Percentiles rank a stretch among this genome's conserved stretches.
Evolutionary conservation across 2,329 filamentous ascomycete genomes (phyloP).

Genomic region (Alternaria longipes): DNA sequence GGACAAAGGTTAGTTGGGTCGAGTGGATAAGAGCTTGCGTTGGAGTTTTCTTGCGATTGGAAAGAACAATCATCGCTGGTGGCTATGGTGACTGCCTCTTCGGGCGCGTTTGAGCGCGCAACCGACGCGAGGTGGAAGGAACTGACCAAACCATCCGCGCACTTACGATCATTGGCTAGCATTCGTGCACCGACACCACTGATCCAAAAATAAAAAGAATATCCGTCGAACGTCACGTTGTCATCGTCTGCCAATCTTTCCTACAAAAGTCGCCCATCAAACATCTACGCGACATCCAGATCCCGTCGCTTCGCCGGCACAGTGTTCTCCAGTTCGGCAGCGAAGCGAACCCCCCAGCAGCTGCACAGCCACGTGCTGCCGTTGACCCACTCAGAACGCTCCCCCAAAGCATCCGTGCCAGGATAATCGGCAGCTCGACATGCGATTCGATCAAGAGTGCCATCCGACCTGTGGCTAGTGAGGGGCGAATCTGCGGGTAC

Average conservation of each 20-base stretch:
- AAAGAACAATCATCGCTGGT: neutral
- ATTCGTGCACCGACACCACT: neutral
- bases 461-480: constrained; percentile 42
- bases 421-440: constrained; percentile 13
- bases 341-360: constrained; percentile 16
- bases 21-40: neutral
- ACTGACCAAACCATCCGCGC: neutral
- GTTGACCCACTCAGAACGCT: constrained; percentile 13
- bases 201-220: constrained; percentile 17
- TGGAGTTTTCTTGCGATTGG: neutral
- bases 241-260: constrained; percentile 3
- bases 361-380: constrained; percentile 19
- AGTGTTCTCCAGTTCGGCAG: constrained; percentile 18
- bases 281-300: constrained; percentile 16
- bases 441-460: constrained; percentile 29
- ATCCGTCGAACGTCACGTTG: constrained; percentile 9
- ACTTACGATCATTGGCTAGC: neutral
- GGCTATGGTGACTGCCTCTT: neutral
- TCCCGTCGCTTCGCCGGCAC: constrained; percentile 20
- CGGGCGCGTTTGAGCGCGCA: neutral
- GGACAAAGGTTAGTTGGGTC: neutral
- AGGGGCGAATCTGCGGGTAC: constrained; percentile 30
- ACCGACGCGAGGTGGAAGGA: constrained; percentile 1
- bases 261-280: neutral
- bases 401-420: constrained; percentile 1